Evolutionary conservation across 352 stramenopile genomes (phyloP).

Genomic region (Phytophthora brassicae): DNA sequence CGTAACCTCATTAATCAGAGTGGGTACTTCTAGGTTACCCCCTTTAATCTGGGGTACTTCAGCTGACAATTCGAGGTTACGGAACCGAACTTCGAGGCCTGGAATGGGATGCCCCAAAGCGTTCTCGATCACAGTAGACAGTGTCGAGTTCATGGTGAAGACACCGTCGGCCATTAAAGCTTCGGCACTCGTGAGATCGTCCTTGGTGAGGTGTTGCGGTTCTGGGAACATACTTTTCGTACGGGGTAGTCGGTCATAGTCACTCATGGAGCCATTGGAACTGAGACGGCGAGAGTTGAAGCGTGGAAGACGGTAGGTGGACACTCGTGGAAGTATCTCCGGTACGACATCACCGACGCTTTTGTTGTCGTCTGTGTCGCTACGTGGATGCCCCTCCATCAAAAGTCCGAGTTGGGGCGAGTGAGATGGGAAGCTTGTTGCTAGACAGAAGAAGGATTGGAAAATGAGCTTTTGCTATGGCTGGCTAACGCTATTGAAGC

Average conservation of each 20-base stretch:
- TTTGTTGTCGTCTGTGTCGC: slow-evolving; percentile 14
- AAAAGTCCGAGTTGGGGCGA: not conserved
- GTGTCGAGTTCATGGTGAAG: slow-evolving; percentile 55
- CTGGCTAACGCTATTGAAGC: too few species aligned
- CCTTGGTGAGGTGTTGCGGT: slow-evolving; percentile 24
- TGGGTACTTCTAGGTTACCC: slow-evolving; percentile 40
- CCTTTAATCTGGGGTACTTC: slow-evolving; percentile 27
- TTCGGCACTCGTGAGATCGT: slow-evolving; percentile 48
- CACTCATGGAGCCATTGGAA: slow-evolving; percentile 17
- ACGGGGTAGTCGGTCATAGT: slow-evolving; percentile 15
- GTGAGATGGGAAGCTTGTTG: not conserved
- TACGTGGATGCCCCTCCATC: slow-evolving; percentile 15
- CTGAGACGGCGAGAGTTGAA: slow-evolving; percentile 34
- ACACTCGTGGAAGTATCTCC: slow-evolving; percentile 6
- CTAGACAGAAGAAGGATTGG: slow-evolving; percentile 16
- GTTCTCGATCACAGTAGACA: slow-evolving; percentile 50
- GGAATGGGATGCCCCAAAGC: slow-evolving; percentile 46
- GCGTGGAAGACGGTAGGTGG: slow-evolving; percentile 31
- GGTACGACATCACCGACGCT: slow-evolving; percentile 21
- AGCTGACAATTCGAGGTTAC: slow-evolving; percentile 45
- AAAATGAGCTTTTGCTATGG: too few species aligned
- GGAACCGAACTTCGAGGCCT: slow-evolving; percentile 60
- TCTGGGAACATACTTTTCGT: slow-evolving; percentile 39
- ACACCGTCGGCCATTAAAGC: slow-evolving; percentile 52
- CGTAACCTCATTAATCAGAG: slow-evolving; percentile 37